Evolutionary conservation across 768 basidiomycete genomes (phyloP).

Genomic region (Lactifluus rugatus): DNA sequence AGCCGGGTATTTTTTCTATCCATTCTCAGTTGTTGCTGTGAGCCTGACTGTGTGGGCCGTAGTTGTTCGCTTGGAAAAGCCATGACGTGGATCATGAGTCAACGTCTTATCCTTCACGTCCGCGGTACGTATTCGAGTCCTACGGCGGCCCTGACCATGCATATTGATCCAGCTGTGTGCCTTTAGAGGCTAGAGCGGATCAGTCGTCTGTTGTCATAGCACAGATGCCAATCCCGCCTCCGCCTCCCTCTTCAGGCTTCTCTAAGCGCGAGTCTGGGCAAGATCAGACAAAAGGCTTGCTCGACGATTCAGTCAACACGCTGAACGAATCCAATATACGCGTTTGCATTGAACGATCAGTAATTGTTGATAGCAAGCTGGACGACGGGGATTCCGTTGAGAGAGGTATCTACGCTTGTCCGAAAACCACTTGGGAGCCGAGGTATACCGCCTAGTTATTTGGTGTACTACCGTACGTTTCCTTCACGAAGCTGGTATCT

Average conservation of each 20-base stretch:
- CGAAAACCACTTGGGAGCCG: no score
- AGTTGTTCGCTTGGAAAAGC: slow-evolving; percentile 29
- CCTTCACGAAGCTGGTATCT: no score
- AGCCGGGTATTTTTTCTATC: slow-evolving; percentile 2
- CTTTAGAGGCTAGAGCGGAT: slow-evolving; percentile 21
- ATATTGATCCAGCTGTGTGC: neutral
- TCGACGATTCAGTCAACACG: neutral
- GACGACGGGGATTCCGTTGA: neutral
- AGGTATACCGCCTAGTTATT: no score
- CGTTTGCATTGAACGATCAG: slow-evolving; percentile 9
- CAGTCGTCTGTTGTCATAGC: neutral
- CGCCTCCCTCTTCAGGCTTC: neutral
- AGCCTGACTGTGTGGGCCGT: neutral
- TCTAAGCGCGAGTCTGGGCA: neutral
- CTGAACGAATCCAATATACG: slow-evolving; percentile 17
- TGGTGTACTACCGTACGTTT: no score
- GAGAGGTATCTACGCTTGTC: neutral
- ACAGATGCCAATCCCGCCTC: neutral
- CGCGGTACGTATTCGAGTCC: slow-evolving; percentile 24
- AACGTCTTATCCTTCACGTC: slow-evolving; percentile 29
- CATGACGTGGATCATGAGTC: no score
- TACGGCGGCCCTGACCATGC: neutral
- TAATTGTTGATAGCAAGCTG: neutral
- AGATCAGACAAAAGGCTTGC: neutral
- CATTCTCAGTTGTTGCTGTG: neutral